Base-by-base conservation (phyloP, 306 rosid genomes). In the Quercus aquifolioides region DNA sequence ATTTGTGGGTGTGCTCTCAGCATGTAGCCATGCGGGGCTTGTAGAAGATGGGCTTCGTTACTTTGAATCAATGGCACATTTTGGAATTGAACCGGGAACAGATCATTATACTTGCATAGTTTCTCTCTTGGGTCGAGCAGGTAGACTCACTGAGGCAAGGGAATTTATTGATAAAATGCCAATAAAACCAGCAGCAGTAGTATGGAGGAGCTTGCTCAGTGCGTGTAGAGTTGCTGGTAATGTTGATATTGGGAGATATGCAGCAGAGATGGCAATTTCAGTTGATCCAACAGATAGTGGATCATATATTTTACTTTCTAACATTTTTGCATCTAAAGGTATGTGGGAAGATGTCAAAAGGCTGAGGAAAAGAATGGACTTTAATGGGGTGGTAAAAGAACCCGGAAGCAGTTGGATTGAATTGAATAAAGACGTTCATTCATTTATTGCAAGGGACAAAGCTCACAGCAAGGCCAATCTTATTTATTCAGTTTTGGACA, bases 191-290 rank as follows among this genome's bases (percentile, higher is more conserved):
- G 86, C 85, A 71, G 94, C 93, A 51, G 79, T 89, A 41, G 89
- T 94, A 35, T 94, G 98, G 98, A 88, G 98, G 88, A 94, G 93
- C 85, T 82, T 92, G 84, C 98, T 94, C 20, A 87, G 98, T 84
- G 94, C 93, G 12, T 91, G 97, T 75, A 71, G 92, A 81, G 88
- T 85, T 79, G 89, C 88, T 38, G 92, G 94, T 73, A 79, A 94
- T 69, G 85, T 89, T 58, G 97, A 94, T 75, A 78, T 94, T 55
- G 98, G 94, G 25, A 79, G 68, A 41, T 90, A 90, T 84, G 97
- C 97, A 21, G 94, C 97, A 28, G 94, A 88, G 82, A 94, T 88
- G 97, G 93, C 98, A 75, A 86, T 94, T 83, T 75, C 86, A 12
- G 80, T 85, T 69, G 92, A 94, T 74, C 93, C 96, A 58, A 4